Evolutionary conservation across 352 stramenopile species (phyloP), one percentile per base, ranked within the genome.

Genomic region (Peronospora farinosa): DNA sequence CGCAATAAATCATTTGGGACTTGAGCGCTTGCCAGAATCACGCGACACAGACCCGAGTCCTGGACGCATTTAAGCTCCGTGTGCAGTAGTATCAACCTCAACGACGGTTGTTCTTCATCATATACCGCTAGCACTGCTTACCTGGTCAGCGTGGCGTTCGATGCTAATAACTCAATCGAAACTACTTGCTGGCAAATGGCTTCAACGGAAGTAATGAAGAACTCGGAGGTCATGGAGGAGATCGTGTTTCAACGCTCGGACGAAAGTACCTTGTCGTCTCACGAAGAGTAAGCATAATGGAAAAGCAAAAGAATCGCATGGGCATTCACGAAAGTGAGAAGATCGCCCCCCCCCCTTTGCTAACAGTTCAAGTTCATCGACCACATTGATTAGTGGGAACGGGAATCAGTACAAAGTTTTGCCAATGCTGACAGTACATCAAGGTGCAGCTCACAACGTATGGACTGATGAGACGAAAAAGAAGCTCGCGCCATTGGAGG

Each of bases 51-150:
- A 78, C 98, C n/a, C 74, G 92, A 27, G 89, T 98, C 15, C 94
- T 98, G 5, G 96, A 98, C 48, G 77, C 71, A 8, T 87, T 80
- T 0, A 92, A 86, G 62, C 40, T 51, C 65, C 0, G 69, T 80
- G 28, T 99, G 94, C 92, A 93, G 91, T 25, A 93, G 98, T 59
- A 97, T 99, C 50, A 98, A 97, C 60, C 94, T 98, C 35, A 95
- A 98, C 65, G 71, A 98, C 33, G 91, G 98, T 11, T 52, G 76
- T 2, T 98, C 74, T 1, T 71, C 68, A 19, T 90, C 77, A 1
- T 64, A 73, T 0, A 72, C 66, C n/a, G 77, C 87, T 27, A 84
- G 84, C 0, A 78, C 76, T 15, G 84, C 79, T 1, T 88, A 17
- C 74, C 88, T 27, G 76, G 78, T 2, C 77, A 88, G 41, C 60